Base-by-base conservation (phyloP, 2,329 filamentous ascomycete species). In the Balansia obtecta region DNA sequence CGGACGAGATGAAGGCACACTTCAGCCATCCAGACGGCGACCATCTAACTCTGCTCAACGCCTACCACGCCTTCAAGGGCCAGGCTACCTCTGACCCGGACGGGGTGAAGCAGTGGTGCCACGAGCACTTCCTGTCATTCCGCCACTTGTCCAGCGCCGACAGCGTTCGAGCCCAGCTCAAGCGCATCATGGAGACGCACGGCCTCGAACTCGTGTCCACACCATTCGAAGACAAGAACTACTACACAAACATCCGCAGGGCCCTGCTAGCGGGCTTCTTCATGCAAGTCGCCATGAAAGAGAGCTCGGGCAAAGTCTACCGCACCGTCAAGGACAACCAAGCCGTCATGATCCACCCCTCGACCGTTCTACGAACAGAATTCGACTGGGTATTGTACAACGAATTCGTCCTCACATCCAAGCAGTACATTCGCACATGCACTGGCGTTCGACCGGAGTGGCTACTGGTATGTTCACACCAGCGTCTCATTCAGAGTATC, bases 381-480 rank as follows among this genome's bases (percentile, higher is more conserved):
- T 88, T 84, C 58, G 93, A 98, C 58, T 98, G 93, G 93, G 88
- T 98, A 27, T 73, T 98, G 27, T 98, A 98, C 71, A 95, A 97
- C 61, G 94, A 98, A 65, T 98, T 97, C 63, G 93, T 98, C 12
- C 79, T 98, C 50, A 98, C 93, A 1, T 93, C 86, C 49, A 96
- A 98, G 78, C 95, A 97, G 71, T 98, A 96, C 67, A 91, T 98
- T 60, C 81, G 94, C 51, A 96, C 88, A 0, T 88, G 96, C 45
- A 97, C 90, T 12, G 83, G 86, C 32, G 85, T 98, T 50, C 86
- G 87, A 65, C 87, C 91, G 0, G 93, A 98, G 68, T 98, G 93
- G 93, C 72, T 98, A 54, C 65, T 97, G 68, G 87, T 90, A 75
- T 70, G 84, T 13, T 16, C 10, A 6, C 18, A 16, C 11, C 18